phyloP scores from a whole-genome alignment of 148 eudicot genomes.

The Chenopodium formosanum region DNA sequence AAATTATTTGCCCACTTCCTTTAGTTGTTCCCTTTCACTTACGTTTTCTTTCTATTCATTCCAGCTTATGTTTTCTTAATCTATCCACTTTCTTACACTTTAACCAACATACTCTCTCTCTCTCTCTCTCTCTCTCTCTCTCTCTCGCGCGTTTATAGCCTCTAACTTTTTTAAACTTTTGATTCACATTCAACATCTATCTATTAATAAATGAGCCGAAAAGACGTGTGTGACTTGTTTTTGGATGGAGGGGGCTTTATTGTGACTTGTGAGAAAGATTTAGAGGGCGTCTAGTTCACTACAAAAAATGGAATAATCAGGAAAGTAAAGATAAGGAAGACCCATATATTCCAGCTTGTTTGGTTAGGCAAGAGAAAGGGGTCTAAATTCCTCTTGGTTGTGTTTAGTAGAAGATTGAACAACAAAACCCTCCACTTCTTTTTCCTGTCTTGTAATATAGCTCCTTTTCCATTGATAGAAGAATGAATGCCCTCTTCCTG shows the following conservation, averaged over 20 bases:
- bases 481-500: too few species aligned
- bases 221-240: not conserved
- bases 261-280: not conserved
- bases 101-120: not conserved
- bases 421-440: too few species aligned
- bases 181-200: not conserved
- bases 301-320: too few species aligned
- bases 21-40: not conserved
- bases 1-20: not conserved
- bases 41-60: not conserved
- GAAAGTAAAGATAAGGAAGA: too few species aligned
- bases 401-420: too few species aligned
- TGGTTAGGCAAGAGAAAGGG: too few species aligned
- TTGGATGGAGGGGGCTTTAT: not conserved
- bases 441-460: too few species aligned
- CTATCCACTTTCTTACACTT: not conserved
- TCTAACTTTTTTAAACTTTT: not conserved
- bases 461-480: too few species aligned
- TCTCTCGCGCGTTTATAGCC: not conserved
- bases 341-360: too few species aligned
- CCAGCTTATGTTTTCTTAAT: not conserved
- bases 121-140: not conserved
- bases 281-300: too few species aligned
- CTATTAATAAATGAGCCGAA: not conserved
- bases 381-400: too few species aligned